Evolutionary conservation across 208 protist species (phyloP), one percentile per base, ranked within the genome.

Genomic region (Tritrichomonas musculus): DNA sequence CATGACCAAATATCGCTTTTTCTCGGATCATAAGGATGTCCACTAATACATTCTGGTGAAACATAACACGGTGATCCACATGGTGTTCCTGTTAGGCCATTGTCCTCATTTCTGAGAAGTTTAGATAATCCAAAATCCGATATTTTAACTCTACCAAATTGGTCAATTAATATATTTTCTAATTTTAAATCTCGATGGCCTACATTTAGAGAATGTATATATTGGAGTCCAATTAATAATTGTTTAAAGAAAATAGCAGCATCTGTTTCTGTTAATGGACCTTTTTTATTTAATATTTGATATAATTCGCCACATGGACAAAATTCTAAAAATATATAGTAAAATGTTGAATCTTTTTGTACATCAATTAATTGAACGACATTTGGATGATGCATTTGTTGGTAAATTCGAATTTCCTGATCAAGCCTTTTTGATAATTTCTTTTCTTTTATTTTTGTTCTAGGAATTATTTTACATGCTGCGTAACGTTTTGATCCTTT

Each of bases 291-390:
- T 9, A 92, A n/a, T 22, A 64, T 11, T 9, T 33, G 13, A 25
- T 64, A 92, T 49, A 92, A 44, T 65, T 92, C 80, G 20, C 80
- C 80, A 41, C 39, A 41, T 3, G 80, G 50, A n/a, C 53, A 92
- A 44, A 66, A 92, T 22, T 92, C 80, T 47, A 92, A 64, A 41
- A 92, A 41, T 33, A 92, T 66, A 60, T 92, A 92, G n/a, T 77
- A 77, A 77, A 47, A 36, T 36, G 25, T 77, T 77, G 36, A 25
- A n/a, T 77, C 69, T 77, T 77, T 77, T 47, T 36, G 33, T 77
- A 77, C 4, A n/a, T 77, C 69, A 77, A 36, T 36, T 44, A 77
- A 47, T 8, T 9, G n/a, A 47, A 77, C 69, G 47, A 77, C 47
- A 47, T n/a, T n/a, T 9, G 69, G 69, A 47, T 77, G 69, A 47